phyloP scores from a whole-genome alignment of 2,329 filamentous ascomycete genomes.

The Cladorrhinum sp. region DNA sequence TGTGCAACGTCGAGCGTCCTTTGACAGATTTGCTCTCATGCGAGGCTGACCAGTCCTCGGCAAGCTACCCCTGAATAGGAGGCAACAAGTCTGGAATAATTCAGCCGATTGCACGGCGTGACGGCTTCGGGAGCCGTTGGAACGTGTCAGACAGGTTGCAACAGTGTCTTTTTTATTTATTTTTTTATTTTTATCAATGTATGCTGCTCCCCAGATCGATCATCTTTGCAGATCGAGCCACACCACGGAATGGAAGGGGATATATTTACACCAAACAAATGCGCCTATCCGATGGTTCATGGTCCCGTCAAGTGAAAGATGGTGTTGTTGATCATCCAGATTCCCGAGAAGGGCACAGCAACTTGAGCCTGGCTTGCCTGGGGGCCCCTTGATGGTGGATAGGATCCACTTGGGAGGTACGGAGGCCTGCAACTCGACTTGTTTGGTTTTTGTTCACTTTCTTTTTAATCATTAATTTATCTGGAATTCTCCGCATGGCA shows the following conservation, averaged over 20 bases:
- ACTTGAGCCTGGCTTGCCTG: background rate
- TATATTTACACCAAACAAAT: background rate
- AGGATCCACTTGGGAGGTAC: background rate
- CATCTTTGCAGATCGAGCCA: background rate
- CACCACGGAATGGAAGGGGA: background rate
- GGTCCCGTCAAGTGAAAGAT: background rate
- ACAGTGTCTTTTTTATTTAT: background rate
- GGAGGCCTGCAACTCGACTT: background rate
- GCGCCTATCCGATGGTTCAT: background rate
- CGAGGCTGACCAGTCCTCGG: slow-evolving; percentile 5
- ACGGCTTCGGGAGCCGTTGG: slow-evolving; percentile 3
- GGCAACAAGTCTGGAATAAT: background rate
- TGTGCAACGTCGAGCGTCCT: background rate
- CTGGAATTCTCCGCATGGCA: background rate
- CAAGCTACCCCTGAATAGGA: background rate
- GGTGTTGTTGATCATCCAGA: slow-evolving; percentile 5
- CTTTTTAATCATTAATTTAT: background rate
- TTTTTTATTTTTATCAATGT: background rate
- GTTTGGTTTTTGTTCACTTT: background rate
- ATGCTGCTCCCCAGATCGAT: slow-evolving; percentile 1
- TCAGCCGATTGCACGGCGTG: slow-evolving; percentile 2
- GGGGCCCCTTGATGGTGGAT: background rate
- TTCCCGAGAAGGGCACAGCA: slow-evolving; percentile 4
- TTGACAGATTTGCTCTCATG: slow-evolving; percentile 4
- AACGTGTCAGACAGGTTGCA: background rate